These are phyloP conservation scores for Chloropicon primus DNA, from an alignment of 139 green algal genomes.

Conservation along the genomic window DNA sequence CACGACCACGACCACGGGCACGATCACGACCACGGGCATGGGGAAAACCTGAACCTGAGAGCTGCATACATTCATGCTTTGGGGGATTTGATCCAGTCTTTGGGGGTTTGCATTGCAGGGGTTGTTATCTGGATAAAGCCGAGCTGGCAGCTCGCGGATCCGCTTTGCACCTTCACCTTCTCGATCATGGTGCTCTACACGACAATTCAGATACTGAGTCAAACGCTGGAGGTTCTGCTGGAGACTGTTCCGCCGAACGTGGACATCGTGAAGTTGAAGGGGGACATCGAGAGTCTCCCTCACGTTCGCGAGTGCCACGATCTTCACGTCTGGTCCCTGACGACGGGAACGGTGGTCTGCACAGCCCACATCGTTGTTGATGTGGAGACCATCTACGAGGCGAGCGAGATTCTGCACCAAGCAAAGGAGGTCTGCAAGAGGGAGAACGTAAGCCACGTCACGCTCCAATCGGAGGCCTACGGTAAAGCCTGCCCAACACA, in stretches of 20 bases:
- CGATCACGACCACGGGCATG: constrained; percentile 6
- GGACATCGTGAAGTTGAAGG: constrained; percentile 21
- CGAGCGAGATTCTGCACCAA: too few relatives aligned
- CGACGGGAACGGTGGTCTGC: too few relatives aligned
- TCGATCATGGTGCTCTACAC: constrained; percentile 73
- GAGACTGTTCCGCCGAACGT: constrained; percentile 59
- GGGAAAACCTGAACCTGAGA: constrained; percentile 46
- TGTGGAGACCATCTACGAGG: too few relatives aligned
- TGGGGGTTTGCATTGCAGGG: constrained; percentile 72
- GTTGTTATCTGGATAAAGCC: constrained; percentile 74
- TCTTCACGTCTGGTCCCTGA: constrained; percentile 82
- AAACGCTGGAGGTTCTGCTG: constrained; percentile 87
- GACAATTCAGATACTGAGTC: constrained; percentile 53
- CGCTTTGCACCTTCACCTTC: constrained; percentile 88
- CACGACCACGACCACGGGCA: constrained; percentile 16
- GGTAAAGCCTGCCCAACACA: too few relatives aligned
- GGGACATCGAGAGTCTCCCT: constrained; percentile 7
- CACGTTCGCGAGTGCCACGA: constrained; percentile 75
- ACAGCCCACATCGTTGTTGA: too few relatives aligned
- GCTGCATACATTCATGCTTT: constrained; percentile 79
- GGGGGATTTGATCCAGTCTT: constrained; percentile 79
- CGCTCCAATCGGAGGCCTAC: too few relatives aligned
- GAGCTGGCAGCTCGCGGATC: constrained; percentile 18
- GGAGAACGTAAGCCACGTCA: too few relatives aligned
- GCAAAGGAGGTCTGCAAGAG: too few relatives aligned